Evolutionary conservation across 2,329 filamentous ascomycete species (phyloP), one percentile per base, ranked within the genome.

Genomic region (Nothophoma quercina): DNA sequence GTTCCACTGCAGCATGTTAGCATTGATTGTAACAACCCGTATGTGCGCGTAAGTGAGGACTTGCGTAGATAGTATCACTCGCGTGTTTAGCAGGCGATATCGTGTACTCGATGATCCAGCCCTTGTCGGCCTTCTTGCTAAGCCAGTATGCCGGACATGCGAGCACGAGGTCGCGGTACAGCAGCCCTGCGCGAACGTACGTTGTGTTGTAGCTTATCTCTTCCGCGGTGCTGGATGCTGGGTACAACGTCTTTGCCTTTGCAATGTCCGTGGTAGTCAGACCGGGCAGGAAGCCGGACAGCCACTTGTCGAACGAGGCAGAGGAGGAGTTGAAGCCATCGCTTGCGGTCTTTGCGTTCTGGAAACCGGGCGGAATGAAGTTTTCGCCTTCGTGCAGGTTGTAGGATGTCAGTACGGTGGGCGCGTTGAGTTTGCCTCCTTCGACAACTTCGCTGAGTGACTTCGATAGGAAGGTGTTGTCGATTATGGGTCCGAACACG

Each of bases 381-480:
- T 83, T 85, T 65, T 87, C 80, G 18, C 85, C 85, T 68, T 88
- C 85, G 62, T 86, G 81, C 0, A 81, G 78, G 64, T 88, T 88
- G 67, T 86, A 87, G 76, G 81, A 82, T n/a, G 78, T 77, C 56
- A 81, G 82, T 0, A 79, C 77, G 7, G 72, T 65, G 2, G 81
- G 75, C 2, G 77, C 77, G 44, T 83, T 79, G 7, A 84, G 68
- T 4, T 58, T 42, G 0, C 72, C 69, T 4, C 62, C 67, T 0
- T 60, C 56, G 0, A 79, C 72, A 1, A 78, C 79, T 1, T 76
- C 58, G 2, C 78, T 82, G 2, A 88, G 72, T 15, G 74, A 73
- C 48, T 76, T 67, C 1, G 63, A 72, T 36, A 88, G 70, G 60
- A 87, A 86, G 0, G 53, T 63, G 8, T 77, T 79, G 60, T 87